These are phyloP conservation scores for Ogataea philodendri DNA, from an alignment of 805 yeast genomes.

Conservation along the genomic window DNA sequence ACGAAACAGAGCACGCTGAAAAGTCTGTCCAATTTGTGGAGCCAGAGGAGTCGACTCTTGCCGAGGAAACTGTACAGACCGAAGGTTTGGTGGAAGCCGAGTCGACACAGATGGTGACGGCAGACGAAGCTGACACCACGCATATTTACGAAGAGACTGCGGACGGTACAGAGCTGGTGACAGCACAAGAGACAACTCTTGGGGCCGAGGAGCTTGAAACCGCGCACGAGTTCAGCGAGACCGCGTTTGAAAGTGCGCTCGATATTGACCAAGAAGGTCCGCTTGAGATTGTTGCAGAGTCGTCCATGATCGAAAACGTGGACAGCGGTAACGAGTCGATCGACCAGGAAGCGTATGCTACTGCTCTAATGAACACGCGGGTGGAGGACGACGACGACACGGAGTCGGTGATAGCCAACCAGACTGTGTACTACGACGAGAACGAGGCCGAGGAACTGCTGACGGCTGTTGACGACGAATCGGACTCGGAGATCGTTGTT, in stretches of 20 bases:
- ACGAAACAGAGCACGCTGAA: slow-evolving; percentile 1
- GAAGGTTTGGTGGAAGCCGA: slow-evolving; percentile 2
- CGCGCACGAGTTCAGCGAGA: no score
- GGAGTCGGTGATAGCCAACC: slow-evolving; percentile 24
- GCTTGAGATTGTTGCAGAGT: slow-evolving; percentile 27
- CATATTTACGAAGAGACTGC: no score
- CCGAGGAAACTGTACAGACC: no score
- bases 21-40: slow-evolving; percentile 7
- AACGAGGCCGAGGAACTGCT: slow-evolving; percentile 7
- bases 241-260: not conserved
- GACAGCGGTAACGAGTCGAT: slow-evolving; percentile 10
- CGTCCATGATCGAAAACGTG: slow-evolving; percentile 25
- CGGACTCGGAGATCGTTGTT: slow-evolving; percentile 2
- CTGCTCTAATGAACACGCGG: slow-evolving; percentile 28
- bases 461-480: slow-evolving; percentile 4
- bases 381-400: slow-evolving; percentile 15
- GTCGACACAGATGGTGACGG: not conserved
- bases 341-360: slow-evolving; percentile 28
- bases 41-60: no score
- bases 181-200: slow-evolving; percentile 6
- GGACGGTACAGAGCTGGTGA: no score
- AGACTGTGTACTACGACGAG: slow-evolving; percentile 26
- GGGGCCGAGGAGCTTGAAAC: no score
- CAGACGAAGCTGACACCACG: slow-evolving; percentile 2
- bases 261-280: slow-evolving; percentile 4